phyloP scores from a whole-genome alignment of 495 filamentous ascomycete genomes.

The Hypomontagnella monticulosa region DNA sequence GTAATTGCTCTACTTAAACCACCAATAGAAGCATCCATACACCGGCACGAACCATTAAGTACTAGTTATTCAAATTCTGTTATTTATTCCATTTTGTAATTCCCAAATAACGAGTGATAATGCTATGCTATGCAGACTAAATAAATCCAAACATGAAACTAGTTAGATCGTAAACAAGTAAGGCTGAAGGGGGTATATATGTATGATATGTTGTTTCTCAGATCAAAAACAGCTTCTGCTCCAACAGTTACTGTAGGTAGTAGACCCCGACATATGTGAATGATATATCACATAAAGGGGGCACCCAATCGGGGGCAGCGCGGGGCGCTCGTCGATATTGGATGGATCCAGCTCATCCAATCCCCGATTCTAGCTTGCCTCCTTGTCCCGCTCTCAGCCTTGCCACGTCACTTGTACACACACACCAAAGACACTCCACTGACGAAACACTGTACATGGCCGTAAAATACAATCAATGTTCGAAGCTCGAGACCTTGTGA shows the following conservation, averaged over 20 bases:
- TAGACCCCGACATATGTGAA: conserved; percentile 1
- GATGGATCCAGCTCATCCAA: conserved; percentile 10
- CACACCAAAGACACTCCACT: conserved; percentile 11
- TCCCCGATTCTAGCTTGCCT: conserved; percentile 27
- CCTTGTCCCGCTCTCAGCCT: conserved; percentile 27
- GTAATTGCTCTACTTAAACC: background rate
- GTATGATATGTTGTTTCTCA: conserved; percentile 8
- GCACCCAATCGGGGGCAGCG: conserved; percentile 36
- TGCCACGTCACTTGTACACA: conserved; percentile 41
- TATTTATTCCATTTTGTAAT: conserved; percentile 12
- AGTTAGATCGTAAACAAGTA: background rate
- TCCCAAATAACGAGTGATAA: conserved; percentile 22
- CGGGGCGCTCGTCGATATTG: conserved; percentile 9
- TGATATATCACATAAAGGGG: conserved; percentile 26
- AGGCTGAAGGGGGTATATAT: conserved; percentile 23
- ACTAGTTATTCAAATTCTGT: background rate
- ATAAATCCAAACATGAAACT: background rate
- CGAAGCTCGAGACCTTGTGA: conserved; percentile 3
- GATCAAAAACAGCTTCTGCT: conserved; percentile 20
- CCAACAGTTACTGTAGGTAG: conserved; percentile 9
- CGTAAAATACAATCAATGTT: conserved; percentile 16
- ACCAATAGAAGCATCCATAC: background rate
- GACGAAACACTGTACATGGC: conserved; percentile 10
- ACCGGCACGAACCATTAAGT: background rate
- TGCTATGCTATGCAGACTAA: conserved; percentile 13